Evolutionary conservation across 2,329 filamentous ascomycete species (phyloP).

Genomic region (Colletotrichum sojae): DNA sequence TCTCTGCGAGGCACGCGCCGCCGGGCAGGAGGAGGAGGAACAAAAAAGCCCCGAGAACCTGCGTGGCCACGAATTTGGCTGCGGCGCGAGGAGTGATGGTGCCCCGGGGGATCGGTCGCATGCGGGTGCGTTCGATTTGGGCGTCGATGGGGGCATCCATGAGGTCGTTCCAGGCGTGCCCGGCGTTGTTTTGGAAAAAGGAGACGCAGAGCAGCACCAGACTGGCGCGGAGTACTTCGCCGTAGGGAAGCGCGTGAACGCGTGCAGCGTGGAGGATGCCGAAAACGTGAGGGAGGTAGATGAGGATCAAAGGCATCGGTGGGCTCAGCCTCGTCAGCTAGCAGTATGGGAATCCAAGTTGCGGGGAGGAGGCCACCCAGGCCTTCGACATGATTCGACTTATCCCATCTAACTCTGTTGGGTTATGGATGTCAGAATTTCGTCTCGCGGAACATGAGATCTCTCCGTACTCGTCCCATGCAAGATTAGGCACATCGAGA

Average conservation of each 20-base stretch:
- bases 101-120: slow-evolving; percentile 52
- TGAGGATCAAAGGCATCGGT: slow-evolving; percentile 49
- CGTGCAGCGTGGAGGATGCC: slow-evolving; percentile 46
- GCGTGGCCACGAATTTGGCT: slow-evolving; percentile 47
- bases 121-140: slow-evolving; percentile 48
- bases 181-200: slow-evolving; percentile 52
- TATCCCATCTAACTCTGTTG: too few relatives aligned
- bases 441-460: too few relatives aligned
- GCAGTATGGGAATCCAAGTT: slow-evolving; percentile 51
- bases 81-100: slow-evolving; percentile 48
- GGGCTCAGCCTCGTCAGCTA: slow-evolving; percentile 51
- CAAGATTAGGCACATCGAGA: too few relatives aligned
- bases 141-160: slow-evolving; percentile 52
- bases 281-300: slow-evolving; percentile 44
- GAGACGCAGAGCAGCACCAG: slow-evolving; percentile 45
- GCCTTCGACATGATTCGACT: slow-evolving; percentile 41
- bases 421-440: too few relatives aligned
- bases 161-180: slow-evolving; percentile 51
- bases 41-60: slow-evolving; percentile 44
- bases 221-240: not conserved
- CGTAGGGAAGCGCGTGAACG: not conserved
- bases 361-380: slow-evolving; percentile 50
- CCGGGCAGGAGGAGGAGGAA: slow-evolving; percentile 45
- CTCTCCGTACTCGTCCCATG: too few relatives aligned
- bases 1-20: slow-evolving; percentile 41